A percentile compares a stretch with the other conserved stretches of the same genome.
These are phyloP conservation scores for Periconia sp. DNA, from an alignment of 2,329 filamentous ascomycete genomes.

Conservation along the genomic window DNA sequence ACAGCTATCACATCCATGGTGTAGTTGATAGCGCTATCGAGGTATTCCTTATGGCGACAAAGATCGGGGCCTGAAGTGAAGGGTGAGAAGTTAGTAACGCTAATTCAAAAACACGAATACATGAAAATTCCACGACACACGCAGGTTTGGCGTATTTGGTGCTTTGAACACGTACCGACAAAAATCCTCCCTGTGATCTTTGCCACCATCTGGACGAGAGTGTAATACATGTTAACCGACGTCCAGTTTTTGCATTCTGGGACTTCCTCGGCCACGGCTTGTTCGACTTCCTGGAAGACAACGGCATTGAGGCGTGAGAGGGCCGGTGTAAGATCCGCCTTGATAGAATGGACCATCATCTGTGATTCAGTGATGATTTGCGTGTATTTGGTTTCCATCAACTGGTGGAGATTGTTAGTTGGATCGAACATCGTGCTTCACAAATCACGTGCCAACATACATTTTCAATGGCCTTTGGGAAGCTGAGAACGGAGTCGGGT, in stretches of 20 bases:
- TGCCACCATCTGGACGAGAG: conserved; percentile 34
- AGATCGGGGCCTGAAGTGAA: conserved; percentile 16
- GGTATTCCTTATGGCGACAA: conserved; percentile 30
- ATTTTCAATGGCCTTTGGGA: conserved; percentile 25
- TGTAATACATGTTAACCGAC: conserved; percentile 26
- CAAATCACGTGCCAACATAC: conserved; percentile 12
- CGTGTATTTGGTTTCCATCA: conserved; percentile 36
- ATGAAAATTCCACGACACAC: no score
- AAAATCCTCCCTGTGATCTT: conserved; percentile 38
- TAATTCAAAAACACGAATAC: no score
- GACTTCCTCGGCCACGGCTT: conserved; percentile 26
- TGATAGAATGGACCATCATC: conserved; percentile 25
- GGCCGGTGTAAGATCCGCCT: conserved; percentile 37
- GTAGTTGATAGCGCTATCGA: conserved; percentile 32
- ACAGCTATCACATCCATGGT: conserved; percentile 35
- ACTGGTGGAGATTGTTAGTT: conserved; percentile 10
- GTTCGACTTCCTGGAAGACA: conserved; percentile 34
- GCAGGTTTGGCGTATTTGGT: no score
- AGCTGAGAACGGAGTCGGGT: conserved; percentile 36
- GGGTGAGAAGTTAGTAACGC: no score
- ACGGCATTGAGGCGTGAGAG: conserved; percentile 32
- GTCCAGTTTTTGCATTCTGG: conserved; percentile 37
- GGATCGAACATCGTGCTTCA: no score
- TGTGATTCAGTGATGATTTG: conserved; percentile 20
- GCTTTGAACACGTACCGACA: conserved; percentile 19